phyloP scores from a whole-genome alignment of 2,329 filamentous ascomycete genomes.

The Microsporum ferrugineum region DNA sequence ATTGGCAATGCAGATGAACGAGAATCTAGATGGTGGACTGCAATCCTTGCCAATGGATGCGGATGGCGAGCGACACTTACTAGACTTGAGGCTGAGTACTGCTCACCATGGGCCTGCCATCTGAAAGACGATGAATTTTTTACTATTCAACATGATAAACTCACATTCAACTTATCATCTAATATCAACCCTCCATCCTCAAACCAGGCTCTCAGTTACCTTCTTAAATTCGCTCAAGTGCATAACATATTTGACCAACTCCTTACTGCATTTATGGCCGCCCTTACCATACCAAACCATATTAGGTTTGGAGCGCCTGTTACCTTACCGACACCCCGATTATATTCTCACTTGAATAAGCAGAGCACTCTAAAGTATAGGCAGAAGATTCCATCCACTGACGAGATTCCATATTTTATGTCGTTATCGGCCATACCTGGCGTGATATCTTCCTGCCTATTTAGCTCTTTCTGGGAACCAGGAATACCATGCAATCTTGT shows the following conservation, averaged over 20 bases:
- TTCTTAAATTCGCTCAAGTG: conserved; percentile 10
- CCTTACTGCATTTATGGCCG: conserved; percentile 10
- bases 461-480: conserved; percentile 9
- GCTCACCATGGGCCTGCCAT: conserved; percentile 9
- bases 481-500: conserved; percentile 7
- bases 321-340: conserved; percentile 6
- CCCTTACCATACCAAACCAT: conserved; percentile 11
- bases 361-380: background rate
- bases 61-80: conserved; percentile 10
- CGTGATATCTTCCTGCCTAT: conserved; percentile 9
- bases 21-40: conserved; percentile 10
- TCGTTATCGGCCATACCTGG: conserved; percentile 6
- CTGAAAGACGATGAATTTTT: conserved; percentile 5
- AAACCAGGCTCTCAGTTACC: conserved; percentile 11
- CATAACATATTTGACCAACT: conserved; percentile 14
- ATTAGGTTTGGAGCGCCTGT: conserved; percentile 11
- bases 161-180: background rate
- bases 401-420: conserved; percentile 10
- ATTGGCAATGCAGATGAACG: conserved; percentile 7
- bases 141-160: background rate
- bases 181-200: conserved; percentile 10
- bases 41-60: conserved; percentile 8
- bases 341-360: background rate
- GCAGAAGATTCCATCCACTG: conserved; percentile 6
- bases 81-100: background rate